These are phyloP conservation scores for Gnomoniopsis smithogilvyi DNA, from an alignment of 2,329 filamentous ascomycete species.

Conservation along the genomic window DNA sequence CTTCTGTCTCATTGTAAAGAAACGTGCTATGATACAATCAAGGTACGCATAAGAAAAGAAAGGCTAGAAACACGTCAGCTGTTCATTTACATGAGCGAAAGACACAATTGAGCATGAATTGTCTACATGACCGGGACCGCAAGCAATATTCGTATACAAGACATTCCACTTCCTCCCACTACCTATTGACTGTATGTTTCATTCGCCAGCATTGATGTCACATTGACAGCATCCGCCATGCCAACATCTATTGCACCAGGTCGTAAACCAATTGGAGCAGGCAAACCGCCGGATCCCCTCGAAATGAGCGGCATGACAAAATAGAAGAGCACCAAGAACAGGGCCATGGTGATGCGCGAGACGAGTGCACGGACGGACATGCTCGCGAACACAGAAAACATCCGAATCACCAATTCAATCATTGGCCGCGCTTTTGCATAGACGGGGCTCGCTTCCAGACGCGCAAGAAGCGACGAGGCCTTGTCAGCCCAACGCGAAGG, in stretches of 20 bases:
- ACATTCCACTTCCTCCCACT: too few relatives aligned
- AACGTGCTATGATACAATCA: too few relatives aligned
- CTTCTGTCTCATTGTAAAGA: too few relatives aligned
- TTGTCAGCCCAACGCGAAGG: slow-evolving; percentile 3
- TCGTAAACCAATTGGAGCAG: not conserved
- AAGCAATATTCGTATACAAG: too few relatives aligned
- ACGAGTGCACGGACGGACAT: slow-evolving; percentile 18
- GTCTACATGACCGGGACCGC: too few relatives aligned
- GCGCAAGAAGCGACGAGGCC: slow-evolving; percentile 6
- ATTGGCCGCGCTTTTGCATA: slow-evolving; percentile 14
- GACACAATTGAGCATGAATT: too few relatives aligned
- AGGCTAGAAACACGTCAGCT: too few relatives aligned
- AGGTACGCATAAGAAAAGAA: too few relatives aligned
- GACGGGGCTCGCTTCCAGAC: slow-evolving; percentile 2
- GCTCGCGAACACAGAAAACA: slow-evolving; percentile 14
- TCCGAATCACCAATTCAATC: slow-evolving; percentile 4
- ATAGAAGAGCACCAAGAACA: slow-evolving; percentile 16
- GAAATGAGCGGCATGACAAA: slow-evolving; percentile 5
- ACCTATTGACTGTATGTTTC: not conserved
- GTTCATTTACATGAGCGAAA: too few relatives aligned
- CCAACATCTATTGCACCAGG: not conserved
- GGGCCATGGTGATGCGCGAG: slow-evolving; percentile 16
- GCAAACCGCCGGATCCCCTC: not conserved
- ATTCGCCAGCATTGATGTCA: not conserved
- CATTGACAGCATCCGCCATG: not conserved